Evolutionary conservation across 371 early-diverging fungal genomes (phyloP), one percentile per base, ranked within the genome.

Genomic region (Mortierella polycephala): DNA sequence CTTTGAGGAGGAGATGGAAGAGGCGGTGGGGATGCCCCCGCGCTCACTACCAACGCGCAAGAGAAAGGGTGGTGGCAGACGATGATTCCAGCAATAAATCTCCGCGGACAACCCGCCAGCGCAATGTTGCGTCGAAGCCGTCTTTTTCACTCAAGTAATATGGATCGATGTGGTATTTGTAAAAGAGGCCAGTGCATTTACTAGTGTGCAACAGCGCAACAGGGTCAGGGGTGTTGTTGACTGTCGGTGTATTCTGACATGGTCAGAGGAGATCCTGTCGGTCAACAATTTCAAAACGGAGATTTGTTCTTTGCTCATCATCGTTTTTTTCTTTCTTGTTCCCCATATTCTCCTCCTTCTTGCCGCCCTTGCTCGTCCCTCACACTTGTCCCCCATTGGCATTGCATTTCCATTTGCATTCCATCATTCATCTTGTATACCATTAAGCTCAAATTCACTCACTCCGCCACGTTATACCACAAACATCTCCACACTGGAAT

Each of bases 1-100:
- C 2, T 55, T 72, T 30, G 62, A 37, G 23, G 73, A 79, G 39
- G 79, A 72, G 41, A 79, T 79, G 62, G 57, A 62, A 42, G 79
- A 79, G 60, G 20, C 37, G 5, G 57, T 72, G 11, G 72, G 67
- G 9, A 64, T 71, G 23, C 52, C 60, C 0, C 67, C 73, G 0
- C 51, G 62, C 7, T 7, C 13, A 12, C 51, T 56, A 0, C 47
- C 58, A 30, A 49, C 39, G 53, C 63, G 69, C 10, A 56, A 65
- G 16, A 23, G 57, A 50, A 59, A 50, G 57, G 68, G 37, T 54
- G 41, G n/a, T 23, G 62, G 47, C 40, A 66, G 23, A 46, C 56
- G 65, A 63, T 50, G 44, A 58, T 21, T n/a, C 14, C 47, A 62
- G 41, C 54, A 62, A 44, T 7, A 55, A 44, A 54, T 42, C 53